These are phyloP conservation scores for Penicillium sclerotiorum DNA, from an alignment of 2,329 filamentous ascomycete species.

Conservation along the genomic window DNA sequence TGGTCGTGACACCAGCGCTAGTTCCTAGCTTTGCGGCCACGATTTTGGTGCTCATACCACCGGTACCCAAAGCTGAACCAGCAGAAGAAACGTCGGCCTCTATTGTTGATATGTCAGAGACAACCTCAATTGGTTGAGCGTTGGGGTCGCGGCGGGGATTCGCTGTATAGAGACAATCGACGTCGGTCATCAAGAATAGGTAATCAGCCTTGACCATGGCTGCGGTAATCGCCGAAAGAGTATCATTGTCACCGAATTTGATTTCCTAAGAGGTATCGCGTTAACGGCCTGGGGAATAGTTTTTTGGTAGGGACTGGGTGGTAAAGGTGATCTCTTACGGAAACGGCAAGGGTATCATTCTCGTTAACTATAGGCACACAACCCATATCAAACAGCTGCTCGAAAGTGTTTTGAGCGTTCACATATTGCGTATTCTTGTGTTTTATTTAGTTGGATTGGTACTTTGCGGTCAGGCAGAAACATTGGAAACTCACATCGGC, in stretches of 20 bases:
- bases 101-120: constrained; percentile 81
- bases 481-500: constrained; percentile 67
- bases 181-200: constrained; percentile 97
- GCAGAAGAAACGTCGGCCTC: constrained; percentile 88
- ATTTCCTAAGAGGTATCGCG: constrained; percentile 64
- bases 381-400: constrained; percentile 86
- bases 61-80: constrained; percentile 86
- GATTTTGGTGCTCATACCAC: constrained; percentile 98
- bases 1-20: constrained; percentile 89
- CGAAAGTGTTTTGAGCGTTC: constrained; percentile 94
- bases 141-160: constrained; percentile 86
- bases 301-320: too few relatives aligned
- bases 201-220: constrained; percentile 97
- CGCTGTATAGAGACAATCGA: constrained; percentile 95
- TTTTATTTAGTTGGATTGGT: constrained; percentile 17
- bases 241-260: constrained; percentile 99
- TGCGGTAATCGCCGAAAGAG: constrained; percentile 91
- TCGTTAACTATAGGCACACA: constrained; percentile 99
- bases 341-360: constrained; percentile 94
- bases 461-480: too few relatives aligned
- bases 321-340: constrained; percentile 50
- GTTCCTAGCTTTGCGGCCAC: constrained; percentile 89
- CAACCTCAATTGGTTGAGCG: constrained; percentile 86
- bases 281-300: background rate
- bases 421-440: constrained; percentile 81